Base-by-base conservation (phyloP, 2,329 filamentous ascomycete genomes). In the Trichoderma atrobrunneum region DNA sequence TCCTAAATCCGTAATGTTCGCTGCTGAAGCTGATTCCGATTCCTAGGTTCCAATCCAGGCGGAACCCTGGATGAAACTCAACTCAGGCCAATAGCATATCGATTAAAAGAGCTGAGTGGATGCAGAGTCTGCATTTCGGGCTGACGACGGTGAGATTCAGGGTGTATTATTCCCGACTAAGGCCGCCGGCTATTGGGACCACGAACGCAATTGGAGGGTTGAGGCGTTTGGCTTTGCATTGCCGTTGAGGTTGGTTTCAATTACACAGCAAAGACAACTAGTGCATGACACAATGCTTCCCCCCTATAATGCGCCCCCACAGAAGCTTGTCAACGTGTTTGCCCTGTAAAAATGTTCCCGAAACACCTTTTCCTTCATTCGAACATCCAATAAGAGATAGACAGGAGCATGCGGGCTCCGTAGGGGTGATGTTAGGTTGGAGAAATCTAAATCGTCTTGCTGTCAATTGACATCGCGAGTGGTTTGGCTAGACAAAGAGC, bases 161-260 rank as follows among this genome's bases (percentile, higher is more conserved):
- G 21, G 39, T 21, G 32, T 10, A 18, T 70, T 70, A 70, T 70
- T 70, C 57, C 67, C 67, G 67, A 62, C 28, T 70, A 70, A 48
- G 57, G 67, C 67, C 67, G 67, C 21, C 28, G 57, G 57, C 28
- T 69, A 48, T 32, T 51, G 62, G 24, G 61, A 28, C 26, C 61
- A 64, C 26, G 26, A 30, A 66, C 30, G 63, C 57, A 51, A 70
- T 70, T 62, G 67, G 57, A 70, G 57, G 57, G 24, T 24, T 34
- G 57, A 28, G 57, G 67, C 67, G 59, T 34, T 43, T 54, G 56
- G 14, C n/a, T 61, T 61, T 30, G 34, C 39, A 60, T 60, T 48
- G 36, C 54, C 56, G 51, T 34, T 34, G 48, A 36, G 43, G 30
- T 65, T 66, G 63, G 28, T 60, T 61, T 61, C 36, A 39, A 69